Evolutionary conservation across 768 basidiomycete species (phyloP).

Genomic region (Leccinum arenicola): DNA sequence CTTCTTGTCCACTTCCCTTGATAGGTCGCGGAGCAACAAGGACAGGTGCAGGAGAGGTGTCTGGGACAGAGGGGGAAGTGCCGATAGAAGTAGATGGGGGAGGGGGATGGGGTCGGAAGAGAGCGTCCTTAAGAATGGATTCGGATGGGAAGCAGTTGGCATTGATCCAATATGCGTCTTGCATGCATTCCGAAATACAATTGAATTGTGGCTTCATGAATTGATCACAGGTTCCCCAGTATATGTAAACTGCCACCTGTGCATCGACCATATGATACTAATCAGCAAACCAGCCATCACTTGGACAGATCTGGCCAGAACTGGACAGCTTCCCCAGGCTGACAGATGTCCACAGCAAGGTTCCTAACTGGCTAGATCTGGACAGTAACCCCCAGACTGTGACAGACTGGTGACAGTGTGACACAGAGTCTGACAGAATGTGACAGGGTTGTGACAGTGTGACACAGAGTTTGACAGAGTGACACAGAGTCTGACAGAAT

Average conservation of each 20-base stretch:
- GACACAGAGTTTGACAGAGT: too few species aligned
- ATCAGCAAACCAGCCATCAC: too few species aligned
- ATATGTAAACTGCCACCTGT: not conserved
- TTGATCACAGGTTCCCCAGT: not conserved
- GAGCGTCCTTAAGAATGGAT: not conserved
- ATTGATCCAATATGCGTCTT: conserved; percentile 1
- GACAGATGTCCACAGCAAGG: too few species aligned
- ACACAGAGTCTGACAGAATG: too few species aligned
- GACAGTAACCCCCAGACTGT: too few species aligned
- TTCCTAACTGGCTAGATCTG: too few species aligned
- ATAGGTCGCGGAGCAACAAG: not conserved
- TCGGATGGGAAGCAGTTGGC: not conserved
- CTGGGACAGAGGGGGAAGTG: not conserved
- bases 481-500: too few species aligned
- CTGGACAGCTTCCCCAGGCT: too few species aligned
- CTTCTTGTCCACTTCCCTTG: not conserved
- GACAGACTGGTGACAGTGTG: too few species aligned
- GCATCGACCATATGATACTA: not conserved
- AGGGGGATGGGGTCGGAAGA: not conserved
- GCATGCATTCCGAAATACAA: not conserved
- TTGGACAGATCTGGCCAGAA: too few species aligned
- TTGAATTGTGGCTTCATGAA: not conserved
- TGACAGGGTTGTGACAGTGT: too few species aligned
- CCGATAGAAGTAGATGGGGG: not conserved
- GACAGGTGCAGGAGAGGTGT: not conserved